Evolutionary conservation across 495 filamentous ascomycete genomes (phyloP).

Genomic region (Penicillium bovifimosum): DNA sequence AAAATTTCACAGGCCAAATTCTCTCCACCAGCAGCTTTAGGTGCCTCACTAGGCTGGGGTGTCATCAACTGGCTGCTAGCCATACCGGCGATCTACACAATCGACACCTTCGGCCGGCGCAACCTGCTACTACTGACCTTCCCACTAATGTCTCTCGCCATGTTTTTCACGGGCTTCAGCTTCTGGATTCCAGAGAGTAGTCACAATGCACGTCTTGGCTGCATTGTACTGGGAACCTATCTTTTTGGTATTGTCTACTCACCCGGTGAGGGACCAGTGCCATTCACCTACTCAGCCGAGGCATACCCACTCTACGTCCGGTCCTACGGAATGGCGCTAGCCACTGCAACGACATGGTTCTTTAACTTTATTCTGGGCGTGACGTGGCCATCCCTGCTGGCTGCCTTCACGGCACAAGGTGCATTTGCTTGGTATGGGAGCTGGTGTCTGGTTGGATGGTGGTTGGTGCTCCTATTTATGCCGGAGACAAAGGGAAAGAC

Average conservation of each 20-base stretch:
- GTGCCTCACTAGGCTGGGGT: conserved; percentile 68
- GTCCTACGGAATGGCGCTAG: conserved; percentile 60
- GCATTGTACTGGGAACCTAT: conserved; percentile 66
- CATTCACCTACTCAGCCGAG: conserved; percentile 80
- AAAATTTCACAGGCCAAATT: conserved; percentile 36
- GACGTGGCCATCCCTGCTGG: conserved; percentile 57
- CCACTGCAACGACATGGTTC: conserved; percentile 65
- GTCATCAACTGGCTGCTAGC: conserved; percentile 78
- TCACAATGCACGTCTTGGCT: conserved; percentile 45
- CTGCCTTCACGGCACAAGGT: conserved; percentile 42
- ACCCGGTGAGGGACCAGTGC: conserved; percentile 75
- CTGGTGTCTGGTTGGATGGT: conserved; percentile 46
- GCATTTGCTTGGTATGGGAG: conserved; percentile 55
- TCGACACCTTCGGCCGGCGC: conserved; percentile 77
- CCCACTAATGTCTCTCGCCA: conserved; percentile 64
- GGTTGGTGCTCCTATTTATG: conserved; percentile 45
- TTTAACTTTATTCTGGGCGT: conserved; percentile 34
- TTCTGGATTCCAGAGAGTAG: conserved; percentile 61
- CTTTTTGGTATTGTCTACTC: conserved; percentile 72
- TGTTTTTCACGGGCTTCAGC: conserved; percentile 76
- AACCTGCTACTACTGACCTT: conserved; percentile 74
- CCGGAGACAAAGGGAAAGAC: conserved; percentile 48
- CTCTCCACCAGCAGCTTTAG: conserved; percentile 49
- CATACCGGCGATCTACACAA: conserved; percentile 72
- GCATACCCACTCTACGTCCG: conserved; percentile 74